Conservation (phyloP, 1,139 yeast species). For the Taphrina confusa region DNA sequence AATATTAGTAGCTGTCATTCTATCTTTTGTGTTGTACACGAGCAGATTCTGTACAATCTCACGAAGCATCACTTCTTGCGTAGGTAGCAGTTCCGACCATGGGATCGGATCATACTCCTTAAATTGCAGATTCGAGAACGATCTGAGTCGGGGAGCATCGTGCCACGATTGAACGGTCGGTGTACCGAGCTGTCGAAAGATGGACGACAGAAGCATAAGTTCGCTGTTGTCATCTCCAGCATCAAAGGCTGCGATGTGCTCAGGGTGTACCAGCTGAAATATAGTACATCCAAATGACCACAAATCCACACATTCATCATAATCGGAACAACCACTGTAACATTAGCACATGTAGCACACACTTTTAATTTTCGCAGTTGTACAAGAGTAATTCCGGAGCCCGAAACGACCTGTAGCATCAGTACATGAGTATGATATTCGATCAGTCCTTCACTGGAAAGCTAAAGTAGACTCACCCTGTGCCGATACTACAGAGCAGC, state of each 20-base stretch:
- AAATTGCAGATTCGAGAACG: conserved; percentile 14
- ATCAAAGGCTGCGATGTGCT: conserved; percentile 11
- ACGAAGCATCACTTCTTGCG: neutral
- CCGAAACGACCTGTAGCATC: conserved; percentile 13
- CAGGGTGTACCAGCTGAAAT: conserved; percentile 17
- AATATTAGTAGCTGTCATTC: neutral
- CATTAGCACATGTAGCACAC: too few relatives aligned
- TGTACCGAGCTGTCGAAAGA: conserved; percentile 19
- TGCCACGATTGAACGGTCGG: conserved; percentile 17
- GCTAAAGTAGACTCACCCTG: conserved; percentile 14
- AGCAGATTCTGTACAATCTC: neutral
- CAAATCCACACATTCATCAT: conserved; percentile 17
- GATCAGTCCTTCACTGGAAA: too few relatives aligned
- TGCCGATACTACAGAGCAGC: conserved; percentile 10
- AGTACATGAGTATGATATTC: neutral
- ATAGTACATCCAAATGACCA: conserved; percentile 28
- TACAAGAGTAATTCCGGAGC: conserved; percentile 29
- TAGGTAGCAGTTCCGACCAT: conserved; percentile 14
- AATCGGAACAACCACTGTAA: conserved; percentile 11
- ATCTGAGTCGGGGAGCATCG: conserved; percentile 9
- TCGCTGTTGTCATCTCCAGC: conserved; percentile 20
- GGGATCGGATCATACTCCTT: conserved; percentile 8
- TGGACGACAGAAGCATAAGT: conserved; percentile 20
- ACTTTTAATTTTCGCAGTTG: neutral
- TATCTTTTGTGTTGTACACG: conserved; percentile 11